Base-by-base conservation (phyloP, 352 stramenopile genomes). In the Sclerospora graminicola region DNA sequence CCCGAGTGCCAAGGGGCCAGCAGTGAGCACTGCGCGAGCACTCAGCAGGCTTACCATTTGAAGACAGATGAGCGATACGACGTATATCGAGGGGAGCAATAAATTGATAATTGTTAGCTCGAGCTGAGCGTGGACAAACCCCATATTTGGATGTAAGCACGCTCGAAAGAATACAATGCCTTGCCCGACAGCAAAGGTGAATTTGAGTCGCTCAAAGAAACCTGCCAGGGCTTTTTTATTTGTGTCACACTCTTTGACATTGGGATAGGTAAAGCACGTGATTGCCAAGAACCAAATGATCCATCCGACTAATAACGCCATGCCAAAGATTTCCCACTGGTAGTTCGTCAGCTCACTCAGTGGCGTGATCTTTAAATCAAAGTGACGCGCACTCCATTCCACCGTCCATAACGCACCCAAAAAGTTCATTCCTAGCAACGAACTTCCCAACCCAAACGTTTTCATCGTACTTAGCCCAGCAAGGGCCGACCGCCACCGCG, bases 61-160 rank as follows among this genome's bases (percentile, higher is more conserved):
- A 15, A 92, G 58, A 34, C 79, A 60, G 26, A 92, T 82, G 14
- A 92, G 67, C 34, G 77, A 88, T 10, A 92, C 63, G 8, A 92
- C 80, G 50, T 92, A 92, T 51, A 92, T 88, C 10, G 80, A 85
- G 21, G 80, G 80, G 14, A 92, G 58, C 24, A 92, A 56, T 38
- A 92, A 48, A 50, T 92, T 92, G 63, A 92, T 89, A 44, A 92
- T 92, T 6, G 80, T 92, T 23, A 92, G 72, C 56, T 92, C 80
- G 10, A 92, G 66, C 45, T 92, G 80, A 13, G 80, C 80, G 37
- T 92, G 80, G 18, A 92, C 80, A 33, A 92, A 92, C 1, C 80
- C 80, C 80, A 92, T 92, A 31, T 67, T 61, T 8, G 80, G 80
- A 52, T 89, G 80, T 19, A 92, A 31, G 29, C 75, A 89, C 2